Percentiles rank a stretch among this genome's conserved stretches.
phyloP scores from a whole-genome alignment of 1,284 basidiomycete genomes.

The Cutaneotrichosporon sp. region DNA sequence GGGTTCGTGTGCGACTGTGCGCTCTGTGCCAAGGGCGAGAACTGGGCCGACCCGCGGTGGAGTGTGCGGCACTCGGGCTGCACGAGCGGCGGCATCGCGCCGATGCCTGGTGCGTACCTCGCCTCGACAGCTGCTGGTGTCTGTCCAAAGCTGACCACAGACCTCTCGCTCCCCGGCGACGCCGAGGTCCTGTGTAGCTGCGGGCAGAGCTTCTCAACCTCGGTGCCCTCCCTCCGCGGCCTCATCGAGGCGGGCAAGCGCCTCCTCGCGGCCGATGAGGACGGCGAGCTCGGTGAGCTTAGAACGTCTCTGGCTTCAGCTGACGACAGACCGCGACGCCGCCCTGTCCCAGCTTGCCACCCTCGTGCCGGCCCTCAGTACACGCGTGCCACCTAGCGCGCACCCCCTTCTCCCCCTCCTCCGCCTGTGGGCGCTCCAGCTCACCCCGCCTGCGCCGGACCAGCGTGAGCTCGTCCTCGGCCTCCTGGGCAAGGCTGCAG shows the following conservation, averaged over 20 bases:
- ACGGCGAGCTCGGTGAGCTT: slow-evolving; percentile 56
- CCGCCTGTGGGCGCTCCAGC: slow-evolving; percentile 59
- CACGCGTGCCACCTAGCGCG: slow-evolving; percentile 65
- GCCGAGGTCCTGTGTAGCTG: slow-evolving; percentile 54
- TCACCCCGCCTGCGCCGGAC: slow-evolving; percentile 35
- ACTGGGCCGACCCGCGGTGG: slow-evolving; percentile 66
- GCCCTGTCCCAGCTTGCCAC: slow-evolving; percentile 64
- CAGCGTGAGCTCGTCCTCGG: slow-evolving; percentile 55
- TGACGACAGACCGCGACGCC: slow-evolving; percentile 56
- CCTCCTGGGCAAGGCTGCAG: slow-evolving; percentile 61
- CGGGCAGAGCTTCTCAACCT: slow-evolving; percentile 58
- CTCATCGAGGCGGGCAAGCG: slow-evolving; percentile 67
- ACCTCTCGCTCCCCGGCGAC: slow-evolving; percentile 11
- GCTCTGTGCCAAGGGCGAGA: slow-evolving; percentile 56
- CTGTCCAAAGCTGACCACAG: slow-evolving; percentile 23
- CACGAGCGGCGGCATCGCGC: slow-evolving; percentile 21
- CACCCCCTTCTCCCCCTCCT: slow-evolving; percentile 76
- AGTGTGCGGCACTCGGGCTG: slow-evolving; percentile 50
- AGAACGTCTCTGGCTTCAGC: not conserved
- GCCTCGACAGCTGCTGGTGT: too few species aligned
- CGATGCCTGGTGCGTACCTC: slow-evolving; percentile 37
- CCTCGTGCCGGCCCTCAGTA: slow-evolving; percentile 62
- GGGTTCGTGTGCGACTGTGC: slow-evolving; percentile 74
- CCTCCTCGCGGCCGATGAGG: slow-evolving; percentile 67
- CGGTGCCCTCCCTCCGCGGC: slow-evolving; percentile 59